A percentile compares a stretch with the other conserved stretches of the same genome.
Evolutionary conservation across 176 grass and related monocot species (phyloP).

Genomic region (Avena sativa): DNA sequence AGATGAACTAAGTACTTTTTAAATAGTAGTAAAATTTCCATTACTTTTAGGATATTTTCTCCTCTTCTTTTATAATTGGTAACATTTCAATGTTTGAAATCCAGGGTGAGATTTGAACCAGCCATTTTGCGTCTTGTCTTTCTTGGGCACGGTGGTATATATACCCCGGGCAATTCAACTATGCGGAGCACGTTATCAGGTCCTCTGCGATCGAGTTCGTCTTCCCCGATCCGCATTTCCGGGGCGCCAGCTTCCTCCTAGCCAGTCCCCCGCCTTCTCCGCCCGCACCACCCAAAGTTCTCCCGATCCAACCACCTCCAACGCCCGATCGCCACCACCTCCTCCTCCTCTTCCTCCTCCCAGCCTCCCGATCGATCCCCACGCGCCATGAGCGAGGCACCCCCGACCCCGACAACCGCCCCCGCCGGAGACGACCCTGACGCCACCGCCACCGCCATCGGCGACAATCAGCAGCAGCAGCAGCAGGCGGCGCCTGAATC

Average conservation of each 20-base stretch:
- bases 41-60: too few species aligned
- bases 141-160: background rate
- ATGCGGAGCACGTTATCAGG: background rate
- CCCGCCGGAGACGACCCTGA: constrained; percentile 27
- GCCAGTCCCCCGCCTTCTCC: constrained; percentile 29
- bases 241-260: background rate
- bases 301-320: background rate
- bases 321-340: background rate
- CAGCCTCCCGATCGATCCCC: constrained; percentile 14
- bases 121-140: background rate
- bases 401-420: background rate
- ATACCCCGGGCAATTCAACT: constrained; percentile 1
- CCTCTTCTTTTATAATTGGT: background rate
- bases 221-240: constrained; percentile 20
- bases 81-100: background rate
- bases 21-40: too few species aligned
- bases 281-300: constrained; percentile 33
- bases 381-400: constrained; percentile 40
- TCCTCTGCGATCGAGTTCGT: background rate
- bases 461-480: constrained; percentile 25
- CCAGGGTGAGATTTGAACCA: background rate
- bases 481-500: constrained; percentile 13
- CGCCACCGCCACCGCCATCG: background rate
- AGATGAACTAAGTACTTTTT: too few species aligned
- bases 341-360: constrained; percentile 10